These are phyloP conservation scores for Themeda triandra DNA, from an alignment of 176 grass and related monocot species.

Conservation along the genomic window DNA sequence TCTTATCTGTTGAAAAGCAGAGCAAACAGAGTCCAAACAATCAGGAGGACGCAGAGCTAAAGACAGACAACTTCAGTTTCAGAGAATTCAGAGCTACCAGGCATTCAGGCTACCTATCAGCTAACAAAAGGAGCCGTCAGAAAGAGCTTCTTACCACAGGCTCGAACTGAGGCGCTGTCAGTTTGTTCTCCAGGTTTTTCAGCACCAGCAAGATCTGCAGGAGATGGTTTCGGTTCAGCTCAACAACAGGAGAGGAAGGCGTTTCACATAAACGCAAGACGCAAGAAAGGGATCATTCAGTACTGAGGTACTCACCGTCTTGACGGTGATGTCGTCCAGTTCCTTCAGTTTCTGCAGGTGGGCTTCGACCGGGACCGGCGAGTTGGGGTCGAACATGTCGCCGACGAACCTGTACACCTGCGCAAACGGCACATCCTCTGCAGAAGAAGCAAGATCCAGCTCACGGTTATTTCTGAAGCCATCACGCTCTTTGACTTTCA, in stretches of 20 bases:
- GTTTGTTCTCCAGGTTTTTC: slow-evolving; percentile 57
- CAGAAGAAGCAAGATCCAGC: not conserved
- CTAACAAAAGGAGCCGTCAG: not conserved
- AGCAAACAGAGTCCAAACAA: not conserved
- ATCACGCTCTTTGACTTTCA: not conserved
- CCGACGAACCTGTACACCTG: slow-evolving; percentile 74
- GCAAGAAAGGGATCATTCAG: not conserved
- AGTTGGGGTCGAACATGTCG: slow-evolving; percentile 74
- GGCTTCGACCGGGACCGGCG: slow-evolving; percentile 23
- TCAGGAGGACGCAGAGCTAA: not conserved
- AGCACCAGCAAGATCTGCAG: slow-evolving; percentile 69
- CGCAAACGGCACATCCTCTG: slow-evolving; percentile 58
- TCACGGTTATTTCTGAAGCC: not conserved
- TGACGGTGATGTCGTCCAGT: slow-evolving; percentile 43
- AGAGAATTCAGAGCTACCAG: not conserved
- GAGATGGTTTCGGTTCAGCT: not conserved
- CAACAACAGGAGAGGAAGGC: not conserved
- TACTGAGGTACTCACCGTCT: slow-evolving; percentile 34
- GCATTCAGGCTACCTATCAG: too few species aligned
- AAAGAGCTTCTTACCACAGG: slow-evolving; percentile 39
- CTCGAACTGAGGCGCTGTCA: slow-evolving; percentile 50
- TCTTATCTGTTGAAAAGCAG: slow-evolving; percentile 37
- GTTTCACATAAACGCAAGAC: not conserved
- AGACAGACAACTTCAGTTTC: not conserved
- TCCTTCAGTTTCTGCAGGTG: slow-evolving; percentile 53